Evolutionary conservation across 2,329 filamentous ascomycete genomes (phyloP), one percentile per base, ranked within the genome.

Genomic region (Mycogone perniciosa): DNA sequence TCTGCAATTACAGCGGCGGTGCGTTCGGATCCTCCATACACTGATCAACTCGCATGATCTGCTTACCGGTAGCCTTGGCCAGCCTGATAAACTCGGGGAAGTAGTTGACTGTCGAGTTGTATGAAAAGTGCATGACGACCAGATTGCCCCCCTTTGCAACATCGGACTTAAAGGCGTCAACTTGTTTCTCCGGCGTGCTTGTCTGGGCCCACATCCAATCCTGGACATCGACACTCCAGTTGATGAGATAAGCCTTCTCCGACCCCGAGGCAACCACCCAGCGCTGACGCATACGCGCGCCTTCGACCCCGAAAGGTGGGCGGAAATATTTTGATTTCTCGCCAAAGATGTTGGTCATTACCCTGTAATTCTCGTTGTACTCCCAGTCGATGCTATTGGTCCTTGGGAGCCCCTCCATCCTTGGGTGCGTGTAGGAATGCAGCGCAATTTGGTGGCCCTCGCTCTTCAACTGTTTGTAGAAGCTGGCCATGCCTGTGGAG

Each of bases 161-260:
- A 61, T 85, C 81, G 4, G 78, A 72, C 62, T 79, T 74, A 67
- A 88, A 87, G 9, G 82, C 80, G 4, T 80, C 79, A 10, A 85
- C 67, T 67, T 87, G 84, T 60, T 82, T 81, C 69, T 85, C 79
- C 1, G 84, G 84, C 4, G 82, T 86, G 40, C 67, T 60, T 0
- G 73, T 76, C 61, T 76, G 68, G 1, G 81, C 83, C 81, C 82
- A 88, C 27, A 84, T 60, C 81, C 82, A 87, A 62, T 88, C 84
- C 69, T 87, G 81, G 31, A 86, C 79, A 59, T 88, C 84, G 41
- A 88, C 79, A 59, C 76, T 82, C 84, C 84, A 87, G 63, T 81
- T 81, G 46, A 86, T 76, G 40, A 86, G 77, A 56, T 79, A 77
- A 1, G 80, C 75, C 10, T 77, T 72, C 2, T 73, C 68, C 20